phyloP scores from a whole-genome alignment of 768 basidiomycete species.

The Boletellus ananiceps region DNA sequence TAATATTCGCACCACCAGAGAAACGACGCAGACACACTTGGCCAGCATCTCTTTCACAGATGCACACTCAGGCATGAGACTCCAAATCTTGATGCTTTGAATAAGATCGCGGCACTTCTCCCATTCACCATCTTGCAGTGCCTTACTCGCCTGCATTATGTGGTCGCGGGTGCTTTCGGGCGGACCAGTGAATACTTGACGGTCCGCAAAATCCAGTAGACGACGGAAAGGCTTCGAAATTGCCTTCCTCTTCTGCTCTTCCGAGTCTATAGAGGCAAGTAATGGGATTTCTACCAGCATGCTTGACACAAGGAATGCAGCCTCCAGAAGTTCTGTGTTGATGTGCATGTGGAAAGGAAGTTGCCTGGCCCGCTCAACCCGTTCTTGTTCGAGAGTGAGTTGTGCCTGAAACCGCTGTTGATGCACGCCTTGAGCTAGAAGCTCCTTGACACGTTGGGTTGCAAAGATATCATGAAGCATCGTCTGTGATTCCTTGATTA shows the following conservation, averaged over 20 bases:
- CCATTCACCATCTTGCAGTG: slow-evolving; percentile 96
- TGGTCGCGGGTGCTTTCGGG: slow-evolving; percentile 99
- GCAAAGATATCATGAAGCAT: slow-evolving; percentile 95
- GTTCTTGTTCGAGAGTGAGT: slow-evolving; percentile 91
- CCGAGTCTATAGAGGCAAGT: slow-evolving; percentile 89
- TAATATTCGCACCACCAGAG: slow-evolving; percentile 1
- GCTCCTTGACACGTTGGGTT: slow-evolving; percentile 94
- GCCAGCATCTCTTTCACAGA: slow-evolving; percentile 93
- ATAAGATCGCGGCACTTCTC: slow-evolving; percentile 91
- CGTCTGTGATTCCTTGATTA: slow-evolving; percentile 90
- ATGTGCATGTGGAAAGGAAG: slow-evolving; percentile 99
- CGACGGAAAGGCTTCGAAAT: slow-evolving; percentile 97
- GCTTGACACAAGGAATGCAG: slow-evolving; percentile 95
- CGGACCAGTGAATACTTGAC: slow-evolving; percentile 96
- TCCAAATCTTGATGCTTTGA: slow-evolving; percentile 97
- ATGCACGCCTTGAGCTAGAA: slow-evolving; percentile 94
- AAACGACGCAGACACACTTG: slow-evolving; percentile 49
- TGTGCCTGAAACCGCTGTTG: slow-evolving; percentile 80
- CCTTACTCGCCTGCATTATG: slow-evolving; percentile 98
- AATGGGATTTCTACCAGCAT: slow-evolving; percentile 98
- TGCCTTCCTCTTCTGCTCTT: slow-evolving; percentile 88
- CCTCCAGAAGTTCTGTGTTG: slow-evolving; percentile 95
- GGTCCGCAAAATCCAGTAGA: slow-evolving; percentile 91
- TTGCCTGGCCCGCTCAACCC: slow-evolving; percentile 91
- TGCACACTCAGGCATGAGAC: slow-evolving; percentile 84